Conservation (phyloP, 2,329 filamentous ascomycete genomes). For the Pezicula carpinea region DNA sequence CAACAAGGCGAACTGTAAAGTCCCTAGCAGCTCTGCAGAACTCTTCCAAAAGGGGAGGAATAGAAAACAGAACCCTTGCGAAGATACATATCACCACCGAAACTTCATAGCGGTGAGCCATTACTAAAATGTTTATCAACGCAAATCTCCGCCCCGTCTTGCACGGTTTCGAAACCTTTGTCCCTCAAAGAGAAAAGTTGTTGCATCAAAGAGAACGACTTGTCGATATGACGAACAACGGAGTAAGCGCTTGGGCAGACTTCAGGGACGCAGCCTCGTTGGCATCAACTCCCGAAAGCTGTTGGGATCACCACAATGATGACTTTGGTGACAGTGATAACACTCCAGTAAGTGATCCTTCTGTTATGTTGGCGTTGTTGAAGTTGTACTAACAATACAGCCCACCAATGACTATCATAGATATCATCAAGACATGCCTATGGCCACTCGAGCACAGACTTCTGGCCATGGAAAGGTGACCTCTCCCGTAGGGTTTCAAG, state of each 20-base stretch:
- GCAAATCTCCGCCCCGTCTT: conserved; percentile 23
- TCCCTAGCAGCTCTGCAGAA: not conserved
- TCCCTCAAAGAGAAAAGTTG: conserved; percentile 17
- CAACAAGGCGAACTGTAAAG: not conserved
- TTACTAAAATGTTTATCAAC: conserved; percentile 27
- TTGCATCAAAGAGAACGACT: conserved; percentile 17
- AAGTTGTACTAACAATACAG: not conserved
- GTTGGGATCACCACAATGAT: conserved; percentile 21
- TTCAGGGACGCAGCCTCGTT: conserved; percentile 14
- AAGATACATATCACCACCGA: conserved; percentile 17
- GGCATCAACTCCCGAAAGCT: conserved; percentile 9
- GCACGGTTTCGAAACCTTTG: conserved; percentile 24
- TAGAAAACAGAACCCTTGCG: conserved; percentile 14
- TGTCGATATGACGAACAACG: conserved; percentile 27
- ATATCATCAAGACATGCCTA: conserved; percentile 16
- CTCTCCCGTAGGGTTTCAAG: conserved; percentile 9
- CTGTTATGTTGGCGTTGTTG: not conserved
- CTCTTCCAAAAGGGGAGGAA: conserved; percentile 8
- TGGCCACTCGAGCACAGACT: conserved; percentile 1
- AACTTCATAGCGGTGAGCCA: conserved; percentile 23
- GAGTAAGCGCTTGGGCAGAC: conserved; percentile 23
- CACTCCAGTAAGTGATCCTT: conserved; percentile 12
- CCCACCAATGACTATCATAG: conserved; percentile 14
- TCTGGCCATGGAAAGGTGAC: conserved; percentile 6
- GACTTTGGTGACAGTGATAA: conserved; percentile 18